phyloP scores from a whole-genome alignment of 2,329 filamentous ascomycete genomes.

The Venturia effusa region DNA sequence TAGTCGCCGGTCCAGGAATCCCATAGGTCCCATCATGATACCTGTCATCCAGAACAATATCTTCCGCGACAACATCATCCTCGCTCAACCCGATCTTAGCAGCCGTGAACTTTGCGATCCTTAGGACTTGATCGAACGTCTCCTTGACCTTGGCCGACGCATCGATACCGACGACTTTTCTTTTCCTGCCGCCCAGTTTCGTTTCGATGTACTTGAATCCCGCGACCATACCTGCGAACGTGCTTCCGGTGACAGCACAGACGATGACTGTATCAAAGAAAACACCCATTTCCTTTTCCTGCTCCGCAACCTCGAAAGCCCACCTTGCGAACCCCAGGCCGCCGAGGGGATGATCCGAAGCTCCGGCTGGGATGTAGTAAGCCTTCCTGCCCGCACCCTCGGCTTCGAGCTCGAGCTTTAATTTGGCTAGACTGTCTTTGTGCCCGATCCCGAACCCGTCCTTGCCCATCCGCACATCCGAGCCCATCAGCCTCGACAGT shows the following conservation, averaged over 20 bases:
- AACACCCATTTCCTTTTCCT: constrained; percentile 49
- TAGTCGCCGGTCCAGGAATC: constrained; percentile 52
- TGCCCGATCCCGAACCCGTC: constrained; percentile 49
- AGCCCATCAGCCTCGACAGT: constrained; percentile 56
- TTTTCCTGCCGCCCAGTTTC: constrained; percentile 37
- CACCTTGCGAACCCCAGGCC: constrained; percentile 59
- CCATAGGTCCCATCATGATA: constrained; percentile 62
- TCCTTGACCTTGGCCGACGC: constrained; percentile 49
- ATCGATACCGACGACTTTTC: constrained; percentile 57
- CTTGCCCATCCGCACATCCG: constrained; percentile 49
- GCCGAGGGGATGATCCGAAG: constrained; percentile 57
- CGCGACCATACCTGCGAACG: constrained; percentile 60
- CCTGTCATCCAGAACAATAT: constrained; percentile 52
- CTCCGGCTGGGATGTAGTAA: constrained; percentile 61
- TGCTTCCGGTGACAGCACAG: constrained; percentile 61
- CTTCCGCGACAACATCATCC: constrained; percentile 50
- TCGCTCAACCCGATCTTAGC: constrained; percentile 51
- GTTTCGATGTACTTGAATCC: constrained; percentile 37
- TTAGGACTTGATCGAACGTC: constrained; percentile 54
- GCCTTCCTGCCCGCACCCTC: constrained; percentile 41
- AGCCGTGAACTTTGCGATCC: constrained; percentile 51
- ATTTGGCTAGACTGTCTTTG: constrained; percentile 46
- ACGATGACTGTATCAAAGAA: constrained; percentile 58
- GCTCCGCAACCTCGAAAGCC: constrained; percentile 55
- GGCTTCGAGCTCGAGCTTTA: constrained; percentile 42